Conservation (phyloP, 352 stramenopile species). For the Globisporangium radiosum region DNA sequence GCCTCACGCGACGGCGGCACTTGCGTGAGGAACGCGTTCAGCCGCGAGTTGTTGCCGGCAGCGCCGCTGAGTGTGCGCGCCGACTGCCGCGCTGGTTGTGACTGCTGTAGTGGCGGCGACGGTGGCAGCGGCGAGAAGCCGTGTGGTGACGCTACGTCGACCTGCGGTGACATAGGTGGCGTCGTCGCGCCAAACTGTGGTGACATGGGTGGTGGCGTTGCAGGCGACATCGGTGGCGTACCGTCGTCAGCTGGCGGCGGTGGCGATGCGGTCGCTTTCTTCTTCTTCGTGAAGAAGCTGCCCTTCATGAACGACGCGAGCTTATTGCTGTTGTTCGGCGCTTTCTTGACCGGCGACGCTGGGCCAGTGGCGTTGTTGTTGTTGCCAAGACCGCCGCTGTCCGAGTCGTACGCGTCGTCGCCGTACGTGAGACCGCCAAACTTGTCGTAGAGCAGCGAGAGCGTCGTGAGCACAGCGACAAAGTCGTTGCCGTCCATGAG, state of each 20-base stretch:
- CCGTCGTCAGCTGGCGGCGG: slow-evolving; percentile 31
- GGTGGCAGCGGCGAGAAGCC: slow-evolving; percentile 14
- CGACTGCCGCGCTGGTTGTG: slow-evolving; percentile 21
- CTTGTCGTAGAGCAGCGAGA: slow-evolving; percentile 82
- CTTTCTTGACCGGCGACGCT: slow-evolving; percentile 43
- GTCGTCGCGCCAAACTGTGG: slow-evolving; percentile 27
- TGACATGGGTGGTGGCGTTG: slow-evolving; percentile 49
- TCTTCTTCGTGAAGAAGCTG: slow-evolving; percentile 69
- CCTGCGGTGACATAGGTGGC: slow-evolving; percentile 13
- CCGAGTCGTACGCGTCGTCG: slow-evolving; percentile 39
- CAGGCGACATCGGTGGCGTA: slow-evolving; percentile 43
- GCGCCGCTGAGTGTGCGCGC: slow-evolving; percentile 38
- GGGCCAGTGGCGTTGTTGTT: background rate
- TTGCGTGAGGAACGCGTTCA: slow-evolving; percentile 77
- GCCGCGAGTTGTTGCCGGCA: slow-evolving; percentile 37
- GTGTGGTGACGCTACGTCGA: slow-evolving; percentile 2
- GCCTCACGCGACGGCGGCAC: slow-evolving; percentile 51
- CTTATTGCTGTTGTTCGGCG: slow-evolving; percentile 51
- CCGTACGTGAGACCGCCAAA: slow-evolving; percentile 58
- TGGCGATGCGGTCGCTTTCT: slow-evolving; percentile 26
- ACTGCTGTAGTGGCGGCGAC: slow-evolving; percentile 1
- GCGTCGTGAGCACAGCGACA: slow-evolving; percentile 54
- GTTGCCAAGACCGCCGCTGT: slow-evolving; percentile 6
- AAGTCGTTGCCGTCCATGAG: slow-evolving; percentile 65
- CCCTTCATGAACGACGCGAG: slow-evolving; percentile 78